Base-by-base conservation (phyloP, 306 rosid species). In the Quillaja saponaria region DNA sequence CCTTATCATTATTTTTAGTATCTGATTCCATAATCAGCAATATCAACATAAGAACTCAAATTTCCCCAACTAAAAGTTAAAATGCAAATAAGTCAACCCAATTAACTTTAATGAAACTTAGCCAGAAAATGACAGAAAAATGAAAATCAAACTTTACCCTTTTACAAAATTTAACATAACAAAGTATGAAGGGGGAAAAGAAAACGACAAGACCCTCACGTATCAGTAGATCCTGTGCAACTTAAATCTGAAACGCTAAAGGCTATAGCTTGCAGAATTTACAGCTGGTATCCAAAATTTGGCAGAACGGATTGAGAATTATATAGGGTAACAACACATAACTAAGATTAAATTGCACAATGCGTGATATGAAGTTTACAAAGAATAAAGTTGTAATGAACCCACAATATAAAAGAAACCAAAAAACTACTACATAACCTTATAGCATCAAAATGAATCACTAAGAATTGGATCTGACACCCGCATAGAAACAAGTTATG, bases 1-100 rank as follows among this genome's bases (percentile, higher is more conserved):
- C 97, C 77, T 87, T 94, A 49, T 87, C 96, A 60, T 69, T 73
- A 75, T 80, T 82, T 84, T 85, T 94, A 12, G 70, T 82, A 81
- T 94, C 96, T 90, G 82, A 40, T 67, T 68, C 71, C 68, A 71
- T 51, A 58, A 35, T 50, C 70, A 70, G 25, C 37, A 65, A n/a
- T 47, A 37, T 50, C 62, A 59, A 49, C 62, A 52, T 71, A 39
- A 39, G 19, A 57, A 69, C 49, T 59, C 71, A 64, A 73, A 58
- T 48, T 67, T 53, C 53, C 42, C 40, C 61, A 52, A 47, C 48
- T 31, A 20, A 20, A 49, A 64, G 16, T 34, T 38, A 52, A 62
- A 55, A 20, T 20, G 39, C 66, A 66, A 54, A 73, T 45, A 4
- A 18, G 49, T 58, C 53, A 67, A 70, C 40, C 76, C 66, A 58